Base-by-base conservation (phyloP, 768 basidiomycete species). In the Mycena alexandri region DNA sequence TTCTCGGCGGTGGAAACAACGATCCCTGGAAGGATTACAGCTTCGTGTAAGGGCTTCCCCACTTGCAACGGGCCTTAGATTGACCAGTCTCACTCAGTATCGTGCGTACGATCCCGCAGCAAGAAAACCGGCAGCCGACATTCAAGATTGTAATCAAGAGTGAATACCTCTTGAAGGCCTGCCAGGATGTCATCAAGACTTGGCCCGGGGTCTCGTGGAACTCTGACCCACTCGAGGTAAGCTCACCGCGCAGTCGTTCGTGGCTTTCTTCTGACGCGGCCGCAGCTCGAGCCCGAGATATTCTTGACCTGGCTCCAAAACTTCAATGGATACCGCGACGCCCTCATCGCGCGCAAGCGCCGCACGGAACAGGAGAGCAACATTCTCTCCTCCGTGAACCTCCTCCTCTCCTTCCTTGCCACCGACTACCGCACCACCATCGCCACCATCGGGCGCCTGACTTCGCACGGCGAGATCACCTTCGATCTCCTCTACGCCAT, bases 161-260 rank as follows among this genome's bases (percentile, higher is more conserved):
- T 71, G 81, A 79, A 29, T 86, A 86, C 69, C 82, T 90, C 62
- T 75, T 86, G 24, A 84, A 86, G 69, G 86, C 85, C 2, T 88
- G 87, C 70, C 84, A 86, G 68, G 86, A 87, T 44, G 85, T 90
- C 21, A 85, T 90, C 64, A 79, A 84, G 60, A 79, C 82, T 6
- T 87, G 86, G 82, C 86, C 85, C 29, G 89, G 88, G 17, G 78
- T 89, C 25, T 89, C 89, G 10, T 90, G 89, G 89, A 85, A 86
- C 36, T 74, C 84, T 6, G 84, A 87, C 33, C 87, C 87, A 9
- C 79, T 90, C 12, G 84, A 87, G 76, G 88, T 88, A 71, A 7
- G 63, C 56, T 65, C 9, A 38, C 48, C 33, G 29, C 41, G n/a
- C 29, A 3, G 24, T 17, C 19, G 43, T 8, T 65, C 21, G 21